Percentiles rank a stretch among this genome's conserved stretches.
These are phyloP conservation scores for Neoboletus subvelutipes DNA, from an alignment of 768 basidiomycete genomes.

Conservation along the genomic window DNA sequence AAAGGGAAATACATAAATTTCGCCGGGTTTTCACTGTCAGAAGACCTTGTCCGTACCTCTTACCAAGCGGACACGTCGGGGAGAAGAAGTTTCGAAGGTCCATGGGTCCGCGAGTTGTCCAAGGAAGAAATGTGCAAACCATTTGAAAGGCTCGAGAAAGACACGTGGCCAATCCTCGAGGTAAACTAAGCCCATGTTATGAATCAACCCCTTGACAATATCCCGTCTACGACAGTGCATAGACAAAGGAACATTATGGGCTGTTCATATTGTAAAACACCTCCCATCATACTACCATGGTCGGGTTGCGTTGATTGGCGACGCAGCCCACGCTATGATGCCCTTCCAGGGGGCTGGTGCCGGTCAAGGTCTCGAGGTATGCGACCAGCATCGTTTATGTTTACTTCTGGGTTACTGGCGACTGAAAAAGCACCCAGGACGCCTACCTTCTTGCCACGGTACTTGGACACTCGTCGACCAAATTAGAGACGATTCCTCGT, in stretches of 20 bases:
- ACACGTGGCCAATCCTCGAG: slow-evolving; percentile 54
- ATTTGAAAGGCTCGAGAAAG: slow-evolving; percentile 58
- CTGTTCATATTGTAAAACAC: slow-evolving; percentile 56
- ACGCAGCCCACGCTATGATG: slow-evolving; percentile 44
- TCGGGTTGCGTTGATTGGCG: slow-evolving; percentile 47
- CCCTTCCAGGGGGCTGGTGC: slow-evolving; percentile 47
- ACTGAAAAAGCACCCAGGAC: slow-evolving; percentile 23
- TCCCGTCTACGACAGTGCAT: slow-evolving; percentile 42
- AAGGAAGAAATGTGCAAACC: slow-evolving; percentile 43
- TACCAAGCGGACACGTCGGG: slow-evolving; percentile 25
- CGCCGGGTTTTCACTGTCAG: slow-evolving; percentile 52
- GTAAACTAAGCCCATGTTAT: slow-evolving; percentile 33
- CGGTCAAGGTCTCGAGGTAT: slow-evolving; percentile 43
- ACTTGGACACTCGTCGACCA: slow-evolving; percentile 43
- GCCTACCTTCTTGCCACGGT: slow-evolving; percentile 37
- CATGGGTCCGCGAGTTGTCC: slow-evolving; percentile 51
- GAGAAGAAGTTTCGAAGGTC: slow-evolving; percentile 24
- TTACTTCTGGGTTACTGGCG: neutral
- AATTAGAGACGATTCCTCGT: slow-evolving; percentile 36
- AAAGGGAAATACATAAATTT: slow-evolving; percentile 60
- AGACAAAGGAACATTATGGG: slow-evolving; percentile 57
- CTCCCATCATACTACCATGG: slow-evolving; percentile 52
- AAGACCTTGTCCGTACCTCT: slow-evolving; percentile 51
- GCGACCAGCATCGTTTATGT: neutral
- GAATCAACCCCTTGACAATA: neutral